A percentile compares a stretch with the other conserved stretches of the same genome.
phyloP scores from a whole-genome alignment of 176 grass and related monocot species.

The Pontederia paniculata region DNA sequence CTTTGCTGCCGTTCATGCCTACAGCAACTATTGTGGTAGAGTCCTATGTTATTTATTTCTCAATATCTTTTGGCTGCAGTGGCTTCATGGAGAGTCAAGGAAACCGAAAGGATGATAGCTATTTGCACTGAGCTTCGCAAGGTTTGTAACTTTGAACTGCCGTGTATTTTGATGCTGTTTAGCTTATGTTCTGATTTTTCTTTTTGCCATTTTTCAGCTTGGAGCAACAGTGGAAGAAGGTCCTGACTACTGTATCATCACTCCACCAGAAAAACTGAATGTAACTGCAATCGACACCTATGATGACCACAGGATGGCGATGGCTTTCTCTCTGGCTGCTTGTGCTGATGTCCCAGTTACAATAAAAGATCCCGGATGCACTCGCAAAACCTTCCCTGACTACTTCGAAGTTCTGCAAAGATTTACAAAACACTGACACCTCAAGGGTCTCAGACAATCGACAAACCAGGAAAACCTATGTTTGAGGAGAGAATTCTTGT shows the following conservation, averaged over 20 bases:
- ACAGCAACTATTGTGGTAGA: neutral
- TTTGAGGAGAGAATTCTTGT: neutral
- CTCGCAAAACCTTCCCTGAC: constrained; percentile 92
- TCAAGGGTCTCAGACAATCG: neutral
- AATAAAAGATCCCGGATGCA: constrained; percentile 79
- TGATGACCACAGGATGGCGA: constrained; percentile 93
- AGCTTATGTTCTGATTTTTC: neutral
- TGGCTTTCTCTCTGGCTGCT: constrained; percentile 85
- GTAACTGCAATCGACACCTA: constrained; percentile 75
- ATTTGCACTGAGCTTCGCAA: constrained; percentile 85
- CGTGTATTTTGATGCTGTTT: neutral
- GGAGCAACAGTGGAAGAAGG: constrained; percentile 94
- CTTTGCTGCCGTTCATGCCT: neutral
- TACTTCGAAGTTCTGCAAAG: constrained; percentile 84
- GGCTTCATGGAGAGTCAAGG: constrained; percentile 99
- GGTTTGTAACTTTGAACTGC: constrained; percentile 26
- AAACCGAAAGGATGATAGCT: constrained; percentile 89
- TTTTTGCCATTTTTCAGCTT: constrained; percentile 26
- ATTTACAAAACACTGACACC: constrained; percentile 49
- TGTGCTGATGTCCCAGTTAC: constrained; percentile 71
- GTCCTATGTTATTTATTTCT: constrained; percentile 10
- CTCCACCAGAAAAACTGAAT: constrained; percentile 76
- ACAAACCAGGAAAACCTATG: neutral
- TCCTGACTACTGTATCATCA: constrained; percentile 89
- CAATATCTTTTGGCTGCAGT: constrained; percentile 32